These are phyloP conservation scores for Solanum raphanifolium DNA, from an alignment of 257 asterid genomes.

Conservation along the genomic window DNA sequence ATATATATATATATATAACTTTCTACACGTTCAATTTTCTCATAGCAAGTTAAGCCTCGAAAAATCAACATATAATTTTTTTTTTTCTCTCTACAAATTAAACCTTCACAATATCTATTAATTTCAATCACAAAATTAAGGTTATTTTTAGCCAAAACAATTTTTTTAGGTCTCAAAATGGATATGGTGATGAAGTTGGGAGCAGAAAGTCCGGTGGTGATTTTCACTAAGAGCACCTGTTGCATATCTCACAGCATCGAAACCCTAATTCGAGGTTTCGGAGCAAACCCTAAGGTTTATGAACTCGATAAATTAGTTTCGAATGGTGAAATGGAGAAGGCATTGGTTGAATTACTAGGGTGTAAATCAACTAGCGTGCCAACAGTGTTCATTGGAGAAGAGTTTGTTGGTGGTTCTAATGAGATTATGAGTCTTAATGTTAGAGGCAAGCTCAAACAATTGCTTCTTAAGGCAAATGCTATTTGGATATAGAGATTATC, in stretches of 20 bases:
- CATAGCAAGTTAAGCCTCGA: not conserved
- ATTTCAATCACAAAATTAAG: not conserved
- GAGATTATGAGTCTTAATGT: slow-evolving; percentile 1
- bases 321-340: not conserved
- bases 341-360: not conserved
- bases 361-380: not conserved
- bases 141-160: not conserved
- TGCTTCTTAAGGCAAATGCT: not conserved
- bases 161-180: not conserved
- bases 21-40: not conserved
- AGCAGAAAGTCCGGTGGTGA: not conserved
- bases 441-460: not conserved
- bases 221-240: not conserved
- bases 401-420: not conserved
- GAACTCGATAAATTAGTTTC: not conserved
- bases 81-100: not conserved
- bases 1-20: not conserved
- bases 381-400: not conserved
- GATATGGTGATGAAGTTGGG: slow-evolving; percentile 1
- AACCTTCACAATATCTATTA: not conserved
- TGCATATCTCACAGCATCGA: not conserved
- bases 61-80: not conserved
- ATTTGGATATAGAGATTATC: not conserved
- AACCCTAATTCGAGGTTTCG: not conserved
- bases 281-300: not conserved